Percentiles rank a stretch among this genome's conserved stretches.
Conservation (phyloP, 2,329 filamentous ascomycete genomes). For the Rhinocladiella mackenziei region DNA sequence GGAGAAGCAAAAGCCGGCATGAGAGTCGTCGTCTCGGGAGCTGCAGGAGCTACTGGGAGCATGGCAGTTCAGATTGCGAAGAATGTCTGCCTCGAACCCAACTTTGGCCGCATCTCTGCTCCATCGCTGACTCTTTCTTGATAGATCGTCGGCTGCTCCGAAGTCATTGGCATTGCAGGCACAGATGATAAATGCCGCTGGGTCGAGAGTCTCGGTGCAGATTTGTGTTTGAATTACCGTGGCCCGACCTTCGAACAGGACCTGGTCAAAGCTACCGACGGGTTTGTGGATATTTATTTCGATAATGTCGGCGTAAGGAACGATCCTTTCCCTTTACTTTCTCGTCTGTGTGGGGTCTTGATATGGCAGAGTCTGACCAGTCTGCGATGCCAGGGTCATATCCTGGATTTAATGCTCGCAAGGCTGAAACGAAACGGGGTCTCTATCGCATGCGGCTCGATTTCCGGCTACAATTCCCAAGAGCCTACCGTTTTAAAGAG, state of each 20-base stretch:
- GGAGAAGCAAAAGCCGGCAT: constrained; percentile 65
- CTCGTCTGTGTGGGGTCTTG: not conserved
- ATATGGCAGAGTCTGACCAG: not conserved
- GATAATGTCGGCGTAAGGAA: constrained; percentile 51
- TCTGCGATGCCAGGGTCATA: constrained; percentile 13
- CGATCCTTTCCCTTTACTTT: not conserved
- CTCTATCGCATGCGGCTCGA: constrained; percentile 59
- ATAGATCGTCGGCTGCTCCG: constrained; percentile 61
- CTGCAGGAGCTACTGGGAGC: constrained; percentile 72
- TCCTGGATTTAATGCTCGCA: constrained; percentile 26
- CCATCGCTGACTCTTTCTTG: not conserved
- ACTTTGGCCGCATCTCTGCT: no score
- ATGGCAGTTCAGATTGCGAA: constrained; percentile 56
- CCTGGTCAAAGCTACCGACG: constrained; percentile 18
- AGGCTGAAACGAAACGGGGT: constrained; percentile 18
- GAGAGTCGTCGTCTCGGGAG: constrained; percentile 71
- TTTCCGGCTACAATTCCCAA: constrained; percentile 36
- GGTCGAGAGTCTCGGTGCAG: constrained; percentile 63
- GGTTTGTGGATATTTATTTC: constrained; percentile 63
- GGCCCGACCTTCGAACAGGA: constrained; percentile 53
- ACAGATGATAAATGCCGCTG: constrained; percentile 64
- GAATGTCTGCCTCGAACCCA: constrained; percentile 5
- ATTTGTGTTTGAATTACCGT: constrained; percentile 65
- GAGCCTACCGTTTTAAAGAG: constrained; percentile 24
- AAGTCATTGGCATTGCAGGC: constrained; percentile 63